Percentiles rank a stretch among this genome's conserved stretches.
These are phyloP conservation scores for Viola pubescens DNA, from an alignment of 441 rosid genomes.

Conservation along the genomic window DNA sequence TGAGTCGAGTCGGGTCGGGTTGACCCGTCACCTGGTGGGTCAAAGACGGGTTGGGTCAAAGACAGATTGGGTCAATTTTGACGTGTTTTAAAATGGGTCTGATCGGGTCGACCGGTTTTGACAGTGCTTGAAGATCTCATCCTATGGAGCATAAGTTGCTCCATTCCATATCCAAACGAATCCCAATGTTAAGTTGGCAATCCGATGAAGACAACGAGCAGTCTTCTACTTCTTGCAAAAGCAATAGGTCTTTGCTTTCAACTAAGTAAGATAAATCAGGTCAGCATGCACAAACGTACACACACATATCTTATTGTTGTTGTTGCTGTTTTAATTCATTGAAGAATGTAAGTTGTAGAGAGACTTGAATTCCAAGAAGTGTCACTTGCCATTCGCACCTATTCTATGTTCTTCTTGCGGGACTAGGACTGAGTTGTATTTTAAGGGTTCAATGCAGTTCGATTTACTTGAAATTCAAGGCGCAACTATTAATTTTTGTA, in stretches of 20 bases:
- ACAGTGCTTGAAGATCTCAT: too few species aligned
- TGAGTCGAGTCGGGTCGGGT: too few species aligned
- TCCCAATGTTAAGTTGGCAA: constrained; percentile 19
- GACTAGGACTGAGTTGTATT: constrained; percentile 33
- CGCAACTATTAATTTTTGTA: constrained; percentile 43
- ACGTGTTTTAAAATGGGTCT: too few species aligned
- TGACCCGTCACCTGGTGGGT: too few species aligned
- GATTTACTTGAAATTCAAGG: constrained; percentile 39
- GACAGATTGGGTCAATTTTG: too few species aligned
- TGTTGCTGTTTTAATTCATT: not conserved
- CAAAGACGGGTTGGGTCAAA: too few species aligned
- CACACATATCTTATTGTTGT: not conserved
- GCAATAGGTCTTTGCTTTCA: constrained; percentile 6
- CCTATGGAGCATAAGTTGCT: constrained; percentile 27
- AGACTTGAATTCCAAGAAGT: not conserved
- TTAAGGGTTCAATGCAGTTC: constrained; percentile 40
- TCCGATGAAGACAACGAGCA: constrained; percentile 18
- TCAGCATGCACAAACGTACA: constrained; percentile 1
- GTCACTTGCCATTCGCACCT: constrained; percentile 24
- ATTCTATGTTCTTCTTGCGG: constrained; percentile 48
- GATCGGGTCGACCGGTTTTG: too few species aligned
- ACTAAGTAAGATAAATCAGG: constrained; percentile 27
- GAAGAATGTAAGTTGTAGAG: not conserved
- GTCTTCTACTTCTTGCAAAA: constrained; percentile 13
- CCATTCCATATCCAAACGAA: constrained; percentile 32